phyloP scores from a whole-genome alignment of 441 rosid species.

The Gossypium gossypioides region DNA sequence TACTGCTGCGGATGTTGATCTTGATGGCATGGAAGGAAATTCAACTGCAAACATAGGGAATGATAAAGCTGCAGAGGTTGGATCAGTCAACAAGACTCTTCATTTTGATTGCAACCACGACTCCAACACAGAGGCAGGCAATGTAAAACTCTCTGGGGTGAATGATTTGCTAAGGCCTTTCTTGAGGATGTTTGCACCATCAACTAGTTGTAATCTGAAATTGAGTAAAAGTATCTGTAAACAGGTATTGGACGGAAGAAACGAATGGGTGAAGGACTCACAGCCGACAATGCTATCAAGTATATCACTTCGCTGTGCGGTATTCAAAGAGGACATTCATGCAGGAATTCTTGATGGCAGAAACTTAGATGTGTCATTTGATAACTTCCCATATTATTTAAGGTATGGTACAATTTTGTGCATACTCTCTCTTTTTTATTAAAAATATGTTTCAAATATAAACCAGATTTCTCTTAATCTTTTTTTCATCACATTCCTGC shows the following conservation, averaged over 20 bases:
- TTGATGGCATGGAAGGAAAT: constrained; percentile 47
- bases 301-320: constrained; percentile 40
- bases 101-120: constrained; percentile 50
- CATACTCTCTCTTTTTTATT: not conserved
- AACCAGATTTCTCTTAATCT: not conserved
- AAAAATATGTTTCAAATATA: not conserved
- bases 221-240: constrained; percentile 56
- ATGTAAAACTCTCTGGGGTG: constrained; percentile 55
- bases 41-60: constrained; percentile 34
- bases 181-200: constrained; percentile 50
- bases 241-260: constrained; percentile 62
- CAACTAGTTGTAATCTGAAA: constrained; percentile 45
- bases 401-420: constrained; percentile 32
- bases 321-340: constrained; percentile 42
- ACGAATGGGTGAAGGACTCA: constrained; percentile 47
- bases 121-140: constrained; percentile 52
- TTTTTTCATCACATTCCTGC: not conserved
- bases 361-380: constrained; percentile 61
- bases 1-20: constrained; percentile 39
- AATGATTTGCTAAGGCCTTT: constrained; percentile 58
- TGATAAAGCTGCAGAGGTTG: constrained; percentile 50
- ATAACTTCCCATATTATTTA: constrained; percentile 71
- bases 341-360: constrained; percentile 64
- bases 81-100: constrained; percentile 35
- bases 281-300: constrained; percentile 56